Base-by-base conservation (phyloP, 441 rosid species). In the Kokia cookei region DNA sequence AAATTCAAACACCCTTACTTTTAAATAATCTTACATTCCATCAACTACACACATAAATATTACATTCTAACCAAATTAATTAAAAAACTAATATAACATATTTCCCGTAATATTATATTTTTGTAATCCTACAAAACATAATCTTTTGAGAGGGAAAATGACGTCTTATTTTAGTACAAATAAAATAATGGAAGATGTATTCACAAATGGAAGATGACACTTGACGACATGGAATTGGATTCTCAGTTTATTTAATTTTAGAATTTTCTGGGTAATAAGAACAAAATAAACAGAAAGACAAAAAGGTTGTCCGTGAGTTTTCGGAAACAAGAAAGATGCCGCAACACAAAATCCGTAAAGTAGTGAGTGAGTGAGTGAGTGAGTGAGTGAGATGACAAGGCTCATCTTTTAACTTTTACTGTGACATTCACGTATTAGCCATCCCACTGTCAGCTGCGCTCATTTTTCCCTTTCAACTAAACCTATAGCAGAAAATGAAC, bases 261-360 rank as follows among this genome's bases (percentile, higher is more conserved):
- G 19, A 32, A 0, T 32, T 32, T 32, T 32, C 0, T 32, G 37
- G 37, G 47, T 22, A 13, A 43, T 1, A 48, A 0, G 6, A 14
- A 47, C 57, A 55, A 27, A 54, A 69, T 32, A 29, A 7, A 37
- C 32, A 35, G 37, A 32, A 32, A 32, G 62, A 40, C 47, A 55
- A 70, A 70, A 70, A 70, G 32, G 7, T 7, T 19, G 10, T 70
- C 24, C 24, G 50, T 37, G 48, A 55, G 32, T 17, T 70, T 22
- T 42, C 12, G n/a, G 22, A 13, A 32, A 40, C 5, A n/a, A 8
- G 9, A 3, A 53, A 17, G 50, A 4, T 47, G 13, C 15, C 50
- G 35, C 15, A 51, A n/a, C 8, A 37, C 48, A 35, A 8, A 53
- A 3, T 11, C 54, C 70, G 70, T 45, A 47, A 22, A 0, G 4